A percentile compares a stretch with the other conserved stretches of the same genome.
These are phyloP conservation scores for Nemania abortiva DNA, from an alignment of 2,329 filamentous ascomycete genomes.

Conservation along the genomic window DNA sequence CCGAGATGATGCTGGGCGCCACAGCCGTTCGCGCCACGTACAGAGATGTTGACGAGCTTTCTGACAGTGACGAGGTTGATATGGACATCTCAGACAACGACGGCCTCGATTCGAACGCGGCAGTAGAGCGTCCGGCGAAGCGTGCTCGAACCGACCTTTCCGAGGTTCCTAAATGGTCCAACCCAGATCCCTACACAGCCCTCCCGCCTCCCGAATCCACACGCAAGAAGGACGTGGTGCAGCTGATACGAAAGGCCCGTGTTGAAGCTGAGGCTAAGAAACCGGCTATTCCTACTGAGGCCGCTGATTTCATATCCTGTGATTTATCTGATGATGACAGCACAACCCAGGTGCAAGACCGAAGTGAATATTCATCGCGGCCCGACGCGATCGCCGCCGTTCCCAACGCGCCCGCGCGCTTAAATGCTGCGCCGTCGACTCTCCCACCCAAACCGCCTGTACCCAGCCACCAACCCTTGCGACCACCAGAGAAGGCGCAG, in stretches of 20 bases:
- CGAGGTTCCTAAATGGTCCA: slow-evolving; percentile 80
- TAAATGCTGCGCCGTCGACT: slow-evolving; percentile 40
- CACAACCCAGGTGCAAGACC: slow-evolving; percentile 40
- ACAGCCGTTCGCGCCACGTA: slow-evolving; percentile 63
- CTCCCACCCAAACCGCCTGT: slow-evolving; percentile 39
- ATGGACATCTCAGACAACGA: slow-evolving; percentile 72
- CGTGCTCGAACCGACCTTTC: slow-evolving; percentile 54
- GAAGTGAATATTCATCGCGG: not conserved
- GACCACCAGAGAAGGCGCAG: slow-evolving; percentile 8
- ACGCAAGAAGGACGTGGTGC: slow-evolving; percentile 87
- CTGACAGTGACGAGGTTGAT: slow-evolving; percentile 72
- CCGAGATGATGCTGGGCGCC: slow-evolving; percentile 62
- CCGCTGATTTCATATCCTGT: slow-evolving; percentile 91
- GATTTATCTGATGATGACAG: slow-evolving; percentile 72
- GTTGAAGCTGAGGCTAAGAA: slow-evolving; percentile 66
- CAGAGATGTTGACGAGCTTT: slow-evolving; percentile 67
- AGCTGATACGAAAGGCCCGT: slow-evolving; percentile 90
- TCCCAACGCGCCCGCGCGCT: slow-evolving; percentile 54
- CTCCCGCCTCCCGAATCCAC: slow-evolving; percentile 80
- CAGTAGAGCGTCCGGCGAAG: slow-evolving; percentile 59
- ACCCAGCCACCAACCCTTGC: slow-evolving; percentile 15
- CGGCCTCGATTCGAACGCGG: slow-evolving; percentile 54
- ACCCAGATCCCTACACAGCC: slow-evolving; percentile 92
- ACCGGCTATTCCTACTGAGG: slow-evolving; percentile 65
- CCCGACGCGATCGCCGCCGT: slow-evolving; percentile 49